Base-by-base conservation (phyloP, 106 monocot genomes). In the Alisma plantagoaquatica region DNA sequence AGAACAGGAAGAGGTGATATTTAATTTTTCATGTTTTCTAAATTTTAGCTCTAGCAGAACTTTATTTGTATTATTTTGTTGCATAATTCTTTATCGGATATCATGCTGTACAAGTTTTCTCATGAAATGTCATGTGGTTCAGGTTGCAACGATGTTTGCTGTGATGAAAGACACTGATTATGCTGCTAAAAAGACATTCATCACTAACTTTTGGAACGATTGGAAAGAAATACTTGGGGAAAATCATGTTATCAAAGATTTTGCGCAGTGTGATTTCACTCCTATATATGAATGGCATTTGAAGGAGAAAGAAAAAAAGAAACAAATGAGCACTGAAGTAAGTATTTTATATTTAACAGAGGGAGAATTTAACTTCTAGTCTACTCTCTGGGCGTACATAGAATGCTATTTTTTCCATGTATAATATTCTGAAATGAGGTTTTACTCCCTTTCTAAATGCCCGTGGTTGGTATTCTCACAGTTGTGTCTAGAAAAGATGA, bases 141-240 rank as follows among this genome's bases (percentile, higher is more conserved):
- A 96, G 96, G 96, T 96, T 59, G 96, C 96, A 21, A 96, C 96
- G 41, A 96, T 96, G 96, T 96, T 96, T 82, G 96, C 96, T 5
- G 89, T 96, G 15, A 96, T 96, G 96, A 84, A 88, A 62, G 96
- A 96, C 51, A 81, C 96, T 15, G 96, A 96, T 51, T 96, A 89
- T 76, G 96, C 96, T 32, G 69, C 70, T 7, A 96, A 89, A 66
- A 57, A 70, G 51, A 73, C 68, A 68, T 96, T 96, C 67, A 81
- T 78, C 35, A 81, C 84, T 29, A 96, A 96, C 67, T 96, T 89
- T 53, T 67, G 74, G 68, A 74, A 46, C 63, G 96, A 96, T 61
- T 96, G 96, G 96, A 75, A 66, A 57, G 33, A 55, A 56, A 69
- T 96, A 63, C 89, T 96, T 57, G 96, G 96, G 29, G 76, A 63